phyloP scores from a whole-genome alignment of 2,329 filamentous ascomycete species.

The Talaromyces islandicus region DNA sequence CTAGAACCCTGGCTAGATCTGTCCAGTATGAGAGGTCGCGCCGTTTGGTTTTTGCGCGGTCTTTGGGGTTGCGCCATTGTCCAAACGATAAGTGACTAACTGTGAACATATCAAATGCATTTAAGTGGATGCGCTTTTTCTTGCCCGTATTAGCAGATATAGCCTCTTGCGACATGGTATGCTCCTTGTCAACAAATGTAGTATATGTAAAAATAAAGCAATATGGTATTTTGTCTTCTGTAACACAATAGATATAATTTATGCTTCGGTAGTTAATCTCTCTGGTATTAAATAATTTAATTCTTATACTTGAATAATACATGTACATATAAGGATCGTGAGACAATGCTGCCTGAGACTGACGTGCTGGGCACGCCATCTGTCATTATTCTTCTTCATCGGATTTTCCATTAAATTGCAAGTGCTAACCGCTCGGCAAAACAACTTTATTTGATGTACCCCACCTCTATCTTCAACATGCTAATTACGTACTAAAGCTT shows the following conservation, averaged over 20 bases:
- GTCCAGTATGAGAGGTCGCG: constrained; percentile 43
- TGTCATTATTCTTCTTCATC: background rate
- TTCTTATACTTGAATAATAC: background rate
- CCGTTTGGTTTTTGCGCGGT: constrained; percentile 31
- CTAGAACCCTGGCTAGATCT: constrained; percentile 40
- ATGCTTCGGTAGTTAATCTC: too few relatives aligned
- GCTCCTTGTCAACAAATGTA: too few relatives aligned
- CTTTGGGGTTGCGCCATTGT: constrained; percentile 23
- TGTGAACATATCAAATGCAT: constrained; percentile 35
- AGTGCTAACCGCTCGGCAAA: too few relatives aligned
- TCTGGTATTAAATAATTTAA: too few relatives aligned
- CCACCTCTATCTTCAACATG: background rate
- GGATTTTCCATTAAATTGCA: background rate
- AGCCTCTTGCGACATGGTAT: too few relatives aligned
- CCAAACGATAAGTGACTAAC: constrained; percentile 33
- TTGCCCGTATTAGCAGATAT: background rate
- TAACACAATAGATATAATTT: too few relatives aligned
- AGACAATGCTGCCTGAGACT: background rate
- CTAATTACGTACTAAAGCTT: too few relatives aligned
- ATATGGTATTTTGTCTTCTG: too few relatives aligned
- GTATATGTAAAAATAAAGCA: too few relatives aligned
- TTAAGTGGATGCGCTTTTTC: constrained; percentile 25
- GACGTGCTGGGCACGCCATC: constrained; percentile 5
- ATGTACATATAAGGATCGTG: background rate
- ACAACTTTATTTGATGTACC: too few relatives aligned